Evolutionary conservation across 2,329 filamentous ascomycete genomes (phyloP).

Genomic region (Monilinia polystroma): DNA sequence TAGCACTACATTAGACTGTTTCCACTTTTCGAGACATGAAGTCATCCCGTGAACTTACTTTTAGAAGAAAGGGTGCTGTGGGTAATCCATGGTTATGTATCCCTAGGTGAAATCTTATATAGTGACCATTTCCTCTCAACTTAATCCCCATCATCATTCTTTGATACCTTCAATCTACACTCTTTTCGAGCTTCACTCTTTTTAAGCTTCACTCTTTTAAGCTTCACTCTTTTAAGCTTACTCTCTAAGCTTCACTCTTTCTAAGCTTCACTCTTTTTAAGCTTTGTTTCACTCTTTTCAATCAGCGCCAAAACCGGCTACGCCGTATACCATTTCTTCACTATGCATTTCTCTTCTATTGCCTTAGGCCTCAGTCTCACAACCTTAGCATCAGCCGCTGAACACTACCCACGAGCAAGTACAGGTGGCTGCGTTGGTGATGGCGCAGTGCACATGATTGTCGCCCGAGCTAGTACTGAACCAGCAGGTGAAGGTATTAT

Average conservation of each 20-base stretch:
- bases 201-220: not conserved
- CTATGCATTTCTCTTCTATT: slow-evolving; percentile 2
- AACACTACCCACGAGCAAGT: slow-evolving; percentile 4
- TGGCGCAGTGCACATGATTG: slow-evolving; percentile 40
- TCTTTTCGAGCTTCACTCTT: not conserved
- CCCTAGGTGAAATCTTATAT: not conserved
- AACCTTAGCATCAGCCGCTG: slow-evolving; percentile 1
- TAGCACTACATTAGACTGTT: not conserved
- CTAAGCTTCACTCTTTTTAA: not conserved
- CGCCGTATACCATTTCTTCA: slow-evolving; percentile 3
- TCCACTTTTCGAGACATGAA: not conserved
- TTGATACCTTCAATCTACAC: not conserved
- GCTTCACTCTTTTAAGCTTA: too few relatives aligned
- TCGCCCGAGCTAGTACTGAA: slow-evolving; percentile 42
- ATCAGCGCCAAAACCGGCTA: not conserved
- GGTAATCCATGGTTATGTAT: not conserved
- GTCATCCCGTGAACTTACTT: not conserved
- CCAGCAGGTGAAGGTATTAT: slow-evolving; percentile 41
- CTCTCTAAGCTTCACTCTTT: too few relatives aligned
- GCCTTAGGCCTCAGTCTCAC: slow-evolving; percentile 1
- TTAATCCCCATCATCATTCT: not conserved
- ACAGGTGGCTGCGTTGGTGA: not conserved
- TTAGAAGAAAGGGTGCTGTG: not conserved
- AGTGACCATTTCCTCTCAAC: not conserved
- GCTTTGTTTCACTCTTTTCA: not conserved